phyloP scores from a whole-genome alignment of 208 protist species.

The Leptomonas seymouri region DNA sequence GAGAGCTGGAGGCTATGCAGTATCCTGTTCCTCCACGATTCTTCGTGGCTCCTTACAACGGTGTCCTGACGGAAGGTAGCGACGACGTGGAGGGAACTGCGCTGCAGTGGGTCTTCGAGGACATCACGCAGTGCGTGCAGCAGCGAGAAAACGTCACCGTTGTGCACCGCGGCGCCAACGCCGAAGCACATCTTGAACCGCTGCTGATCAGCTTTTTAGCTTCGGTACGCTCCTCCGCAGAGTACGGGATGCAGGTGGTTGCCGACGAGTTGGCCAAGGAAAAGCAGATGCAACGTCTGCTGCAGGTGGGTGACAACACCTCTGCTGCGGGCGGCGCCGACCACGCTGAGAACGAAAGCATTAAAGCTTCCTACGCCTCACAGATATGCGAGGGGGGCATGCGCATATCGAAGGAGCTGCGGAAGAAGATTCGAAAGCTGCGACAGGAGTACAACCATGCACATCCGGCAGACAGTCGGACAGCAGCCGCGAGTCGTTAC shows the following conservation, averaged over 20 bases:
- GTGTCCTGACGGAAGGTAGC: conserved; percentile 40
- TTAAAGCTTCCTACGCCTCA: conserved; percentile 14
- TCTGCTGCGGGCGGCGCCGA: conserved; percentile 25
- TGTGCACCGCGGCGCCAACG: conserved; percentile 71
- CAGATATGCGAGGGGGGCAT: conserved; percentile 24
- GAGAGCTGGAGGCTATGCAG: conserved; percentile 18
- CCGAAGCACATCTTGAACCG: conserved; percentile 61
- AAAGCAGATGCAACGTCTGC: conserved; percentile 89
- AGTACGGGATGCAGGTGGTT: conserved; percentile 91
- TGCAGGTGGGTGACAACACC: conserved; percentile 68
- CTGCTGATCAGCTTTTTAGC: conserved; percentile 65
- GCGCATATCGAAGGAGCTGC: conserved; percentile 57
- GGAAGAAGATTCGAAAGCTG: conserved; percentile 45
- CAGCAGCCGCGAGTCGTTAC: conserved; percentile 52
- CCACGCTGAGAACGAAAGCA: conserved; percentile 24
- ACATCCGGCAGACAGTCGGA: conserved; percentile 26
- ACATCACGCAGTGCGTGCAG: conserved; percentile 62
- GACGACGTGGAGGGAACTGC: conserved; percentile 35
- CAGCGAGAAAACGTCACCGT: conserved; percentile 84
- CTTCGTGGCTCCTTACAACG: conserved; percentile 74
- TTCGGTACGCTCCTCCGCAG: conserved; percentile 58
- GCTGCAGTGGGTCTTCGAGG: conserved; percentile 58
- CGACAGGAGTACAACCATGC: conserved; percentile 49
- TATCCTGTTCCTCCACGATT: conserved; percentile 46
- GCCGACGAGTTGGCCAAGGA: conserved; percentile 90